Conservation (phyloP, 176 grass and related monocot species). For the Miscanthus lutarioriparius region DNA sequence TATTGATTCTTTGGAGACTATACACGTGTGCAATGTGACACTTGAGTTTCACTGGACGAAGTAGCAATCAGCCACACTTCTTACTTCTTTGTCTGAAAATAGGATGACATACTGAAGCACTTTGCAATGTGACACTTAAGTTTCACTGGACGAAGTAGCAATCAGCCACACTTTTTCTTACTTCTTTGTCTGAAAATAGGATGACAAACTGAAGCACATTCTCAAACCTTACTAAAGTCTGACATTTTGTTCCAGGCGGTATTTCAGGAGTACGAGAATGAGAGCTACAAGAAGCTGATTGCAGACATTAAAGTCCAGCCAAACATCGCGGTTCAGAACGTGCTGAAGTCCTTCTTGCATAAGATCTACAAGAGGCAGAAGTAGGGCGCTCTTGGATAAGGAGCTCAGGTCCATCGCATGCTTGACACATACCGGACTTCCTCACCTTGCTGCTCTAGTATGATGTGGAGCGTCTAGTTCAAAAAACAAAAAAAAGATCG, state of each 20-base stretch:
- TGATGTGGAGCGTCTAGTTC: slow-evolving; percentile 32
- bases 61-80: not conserved
- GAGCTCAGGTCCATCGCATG: not conserved
- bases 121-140: not conserved
- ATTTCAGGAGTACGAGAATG: slow-evolving; percentile 67
- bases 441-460: not conserved
- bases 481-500: not conserved
- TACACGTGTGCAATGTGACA: not conserved
- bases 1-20: not conserved
- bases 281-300: slow-evolving; percentile 74
- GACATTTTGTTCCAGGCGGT: slow-evolving; percentile 38
- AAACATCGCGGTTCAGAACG: slow-evolving; percentile 63
- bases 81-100: not conserved
- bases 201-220: not conserved
- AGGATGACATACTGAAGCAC: not conserved
- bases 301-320: slow-evolving; percentile 72
- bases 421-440: not conserved
- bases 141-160: not conserved
- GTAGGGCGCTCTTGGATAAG: slow-evolving; percentile 34
- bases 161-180: not conserved
- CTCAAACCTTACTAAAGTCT: not conserved
- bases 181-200: not conserved
- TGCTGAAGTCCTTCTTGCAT: slow-evolving; percentile 87
- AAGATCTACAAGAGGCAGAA: slow-evolving; percentile 98
- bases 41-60: not conserved